Evolutionary conservation across 192 early-diverging fungal species (phyloP).

Genomic region (Phlyctochytrium arcticum): DNA sequence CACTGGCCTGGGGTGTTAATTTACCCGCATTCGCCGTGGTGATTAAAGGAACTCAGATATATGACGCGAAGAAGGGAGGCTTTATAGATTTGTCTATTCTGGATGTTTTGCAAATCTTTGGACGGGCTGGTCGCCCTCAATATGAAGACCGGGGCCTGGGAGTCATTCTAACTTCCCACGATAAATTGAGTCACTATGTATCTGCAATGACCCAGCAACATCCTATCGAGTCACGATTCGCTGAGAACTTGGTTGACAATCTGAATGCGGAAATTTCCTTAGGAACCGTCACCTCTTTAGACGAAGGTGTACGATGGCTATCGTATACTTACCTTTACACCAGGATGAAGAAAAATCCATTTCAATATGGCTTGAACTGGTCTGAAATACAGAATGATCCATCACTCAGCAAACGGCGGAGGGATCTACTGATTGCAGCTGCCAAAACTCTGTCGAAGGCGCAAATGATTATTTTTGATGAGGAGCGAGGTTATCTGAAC

Average conservation of each 20-base stretch:
- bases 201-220: slow-evolving; percentile 92
- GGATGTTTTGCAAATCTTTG: slow-evolving; percentile 99
- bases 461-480: slow-evolving; percentile 93
- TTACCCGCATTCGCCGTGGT: slow-evolving; percentile 97
- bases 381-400: slow-evolving; percentile 76
- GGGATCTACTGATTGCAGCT: slow-evolving; percentile 74
- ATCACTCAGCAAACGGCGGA: slow-evolving; percentile 69
- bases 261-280: slow-evolving; percentile 96
- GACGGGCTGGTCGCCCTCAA: slow-evolving; percentile 86
- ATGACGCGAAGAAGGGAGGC: slow-evolving; percentile 87
- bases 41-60: slow-evolving; percentile 97
- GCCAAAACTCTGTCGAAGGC: slow-evolving; percentile 70
- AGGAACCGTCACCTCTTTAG: slow-evolving; percentile 91
- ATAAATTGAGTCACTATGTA: slow-evolving; percentile 90
- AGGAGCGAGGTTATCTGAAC: slow-evolving; percentile 74
- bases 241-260: slow-evolving; percentile 81
- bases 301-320: slow-evolving; percentile 95
- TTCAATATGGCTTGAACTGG: slow-evolving; percentile 85
- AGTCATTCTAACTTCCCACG: slow-evolving; percentile 92
- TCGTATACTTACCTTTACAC: slow-evolving; percentile 96
- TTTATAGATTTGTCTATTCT: slow-evolving; percentile 94
- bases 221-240: slow-evolving; percentile 94
- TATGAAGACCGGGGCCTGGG: slow-evolving; percentile 91
- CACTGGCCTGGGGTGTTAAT: slow-evolving; percentile 98
- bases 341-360: slow-evolving; percentile 93